A percentile compares a stretch with the other conserved stretches of the same genome.
Evolutionary conservation across 495 filamentous ascomycete species (phyloP).

Genomic region (Filosporella fistucella): DNA sequence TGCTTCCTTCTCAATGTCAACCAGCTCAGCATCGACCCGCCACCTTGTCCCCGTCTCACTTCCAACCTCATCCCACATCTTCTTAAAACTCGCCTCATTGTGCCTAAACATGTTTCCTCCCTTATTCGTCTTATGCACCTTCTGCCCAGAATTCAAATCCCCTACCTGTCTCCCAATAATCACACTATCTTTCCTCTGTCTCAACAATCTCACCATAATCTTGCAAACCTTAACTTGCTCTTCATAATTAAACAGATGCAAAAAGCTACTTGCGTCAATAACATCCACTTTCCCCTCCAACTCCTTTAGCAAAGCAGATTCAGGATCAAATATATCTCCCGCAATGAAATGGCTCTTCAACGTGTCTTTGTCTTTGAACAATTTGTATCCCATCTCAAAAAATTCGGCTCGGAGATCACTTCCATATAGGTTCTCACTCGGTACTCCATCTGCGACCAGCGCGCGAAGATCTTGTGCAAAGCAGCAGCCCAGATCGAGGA

Average conservation of each 20-base stretch:
- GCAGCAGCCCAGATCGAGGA: conserved; percentile 49
- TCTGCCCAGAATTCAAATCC: conserved; percentile 29
- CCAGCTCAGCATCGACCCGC: conserved; percentile 1
- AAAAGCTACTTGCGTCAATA: conserved; percentile 48
- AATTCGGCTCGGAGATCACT: conserved; percentile 42
- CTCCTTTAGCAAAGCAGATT: conserved; percentile 23
- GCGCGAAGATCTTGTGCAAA: conserved; percentile 45
- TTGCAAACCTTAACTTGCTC: conserved; percentile 45
- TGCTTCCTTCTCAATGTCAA: too few species aligned
- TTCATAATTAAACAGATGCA: conserved; percentile 56
- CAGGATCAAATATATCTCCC: conserved; percentile 46
- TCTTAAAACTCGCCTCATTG: conserved; percentile 15
- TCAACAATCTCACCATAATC: conserved; percentile 40
- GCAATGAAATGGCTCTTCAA: conserved; percentile 41
- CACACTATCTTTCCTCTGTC: conserved; percentile 34
- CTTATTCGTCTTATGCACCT: conserved; percentile 5
- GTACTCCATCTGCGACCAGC: conserved; percentile 38
- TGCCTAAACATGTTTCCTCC: conserved; percentile 12
- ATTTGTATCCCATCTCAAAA: conserved; percentile 47
- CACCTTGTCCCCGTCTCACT: conserved; percentile 14
- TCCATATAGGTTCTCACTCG: conserved; percentile 34
- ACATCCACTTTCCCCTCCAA: conserved; percentile 49
- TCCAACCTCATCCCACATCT: conserved; percentile 19
- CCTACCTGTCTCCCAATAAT: conserved; percentile 45
- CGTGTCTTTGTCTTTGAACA: conserved; percentile 42